Conservation (phyloP, 768 basidiomycete species). For the Auriscalpium orientale region DNA sequence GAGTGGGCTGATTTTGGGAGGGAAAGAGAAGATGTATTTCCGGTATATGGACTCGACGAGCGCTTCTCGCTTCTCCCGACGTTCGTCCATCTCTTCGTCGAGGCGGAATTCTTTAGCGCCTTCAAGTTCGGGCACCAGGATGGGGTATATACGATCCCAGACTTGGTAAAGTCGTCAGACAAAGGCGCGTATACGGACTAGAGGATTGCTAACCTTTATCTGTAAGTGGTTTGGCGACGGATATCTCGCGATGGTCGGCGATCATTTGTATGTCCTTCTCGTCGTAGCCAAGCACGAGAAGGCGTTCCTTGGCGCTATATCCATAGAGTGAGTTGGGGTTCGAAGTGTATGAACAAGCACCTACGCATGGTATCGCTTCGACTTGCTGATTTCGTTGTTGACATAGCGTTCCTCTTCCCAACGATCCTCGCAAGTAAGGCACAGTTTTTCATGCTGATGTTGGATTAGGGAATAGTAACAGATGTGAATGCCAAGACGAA, state of each 20-base stretch:
- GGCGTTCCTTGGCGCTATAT: conserved; percentile 1
- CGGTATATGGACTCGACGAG: no score
- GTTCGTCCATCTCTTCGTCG: no score
- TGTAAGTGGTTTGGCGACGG: conserved; percentile 5
- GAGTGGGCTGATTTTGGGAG: no score
- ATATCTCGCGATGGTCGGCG: conserved; percentile 4
- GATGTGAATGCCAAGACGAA: no score
- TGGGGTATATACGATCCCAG: neutral
- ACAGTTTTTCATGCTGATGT: conserved; percentile 1
- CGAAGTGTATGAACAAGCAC: neutral
- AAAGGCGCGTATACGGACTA: neutral
- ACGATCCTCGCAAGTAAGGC: conserved; percentile 1
- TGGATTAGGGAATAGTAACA: no score
- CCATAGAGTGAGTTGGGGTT: neutral
- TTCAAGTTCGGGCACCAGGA: neutral
- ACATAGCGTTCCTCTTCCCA: conserved; percentile 1
- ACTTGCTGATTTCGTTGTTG: neutral
- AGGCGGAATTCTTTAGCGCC: no score
- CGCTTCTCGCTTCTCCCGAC: no score
- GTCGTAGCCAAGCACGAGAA: neutral
- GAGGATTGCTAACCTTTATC: conserved; percentile 1
- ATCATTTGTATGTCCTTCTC: conserved; percentile 1
- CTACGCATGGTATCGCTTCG: conserved; percentile 7
- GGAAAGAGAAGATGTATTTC: no score
- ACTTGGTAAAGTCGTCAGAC: neutral